Conservation (phyloP, 2,329 filamentous ascomycete genomes). For the Chrysoporthe puriensis region DNA sequence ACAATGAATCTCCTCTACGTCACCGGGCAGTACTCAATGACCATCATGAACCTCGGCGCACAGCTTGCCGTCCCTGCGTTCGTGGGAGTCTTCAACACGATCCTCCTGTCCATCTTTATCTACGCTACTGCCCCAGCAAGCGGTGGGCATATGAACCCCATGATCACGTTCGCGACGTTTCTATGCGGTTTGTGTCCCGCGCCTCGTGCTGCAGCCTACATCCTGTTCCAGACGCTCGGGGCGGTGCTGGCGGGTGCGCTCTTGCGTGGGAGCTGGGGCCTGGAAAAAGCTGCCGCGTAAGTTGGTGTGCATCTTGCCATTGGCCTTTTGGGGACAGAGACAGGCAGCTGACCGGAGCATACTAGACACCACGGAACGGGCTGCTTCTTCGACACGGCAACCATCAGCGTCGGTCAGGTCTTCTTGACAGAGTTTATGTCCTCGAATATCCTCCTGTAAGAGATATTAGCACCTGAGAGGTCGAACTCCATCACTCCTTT, state of each 20-base stretch:
- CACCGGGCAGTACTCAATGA: constrained; percentile 37
- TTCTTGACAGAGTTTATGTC: constrained; percentile 53
- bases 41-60: constrained; percentile 35
- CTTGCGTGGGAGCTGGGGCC: constrained; percentile 41
- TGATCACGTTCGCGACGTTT: constrained; percentile 57
- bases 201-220: constrained; percentile 40
- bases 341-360: not conserved
- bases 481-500: not conserved
- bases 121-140: constrained; percentile 52
- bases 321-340: not conserved
- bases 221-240: not conserved
- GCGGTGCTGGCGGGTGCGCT: constrained; percentile 47
- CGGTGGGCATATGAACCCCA: constrained; percentile 57
- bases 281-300: constrained; percentile 37
- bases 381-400: constrained; percentile 41
- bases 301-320: not conserved
- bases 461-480: not conserved
- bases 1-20: constrained; percentile 37
- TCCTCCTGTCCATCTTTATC: constrained; percentile 51
- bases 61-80: constrained; percentile 35
- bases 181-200: constrained; percentile 53
- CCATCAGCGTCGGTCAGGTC: constrained; percentile 43
- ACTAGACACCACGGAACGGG: constrained; percentile 39
- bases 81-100: constrained; percentile 43
- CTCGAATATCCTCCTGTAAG: constrained; percentile 43